phyloP scores from a whole-genome alignment of 139 green algal species.

The Diplosphaera chodatii region DNA sequence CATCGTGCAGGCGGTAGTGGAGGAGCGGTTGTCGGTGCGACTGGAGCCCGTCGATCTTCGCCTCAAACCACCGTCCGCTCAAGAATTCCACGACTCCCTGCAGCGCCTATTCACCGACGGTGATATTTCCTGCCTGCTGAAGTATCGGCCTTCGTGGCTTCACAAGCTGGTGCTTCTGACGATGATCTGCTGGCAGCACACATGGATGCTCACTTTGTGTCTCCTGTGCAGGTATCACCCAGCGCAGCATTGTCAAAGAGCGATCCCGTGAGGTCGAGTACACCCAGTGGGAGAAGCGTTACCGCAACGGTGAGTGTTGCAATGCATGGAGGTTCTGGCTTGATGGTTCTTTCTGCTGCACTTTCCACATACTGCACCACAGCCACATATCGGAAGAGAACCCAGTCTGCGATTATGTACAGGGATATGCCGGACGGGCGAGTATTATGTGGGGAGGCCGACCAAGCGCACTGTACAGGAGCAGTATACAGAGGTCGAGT shows the following conservation, averaged over 20 bases:
- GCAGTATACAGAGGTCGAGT: constrained; percentile 45
- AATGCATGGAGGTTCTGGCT: too few species aligned
- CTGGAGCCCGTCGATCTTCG: constrained; percentile 43
- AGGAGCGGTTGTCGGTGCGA: constrained; percentile 24
- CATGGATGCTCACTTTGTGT: too few species aligned
- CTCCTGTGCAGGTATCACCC: too few species aligned
- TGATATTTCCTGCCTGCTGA: too few species aligned
- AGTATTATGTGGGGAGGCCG: constrained; percentile 39
- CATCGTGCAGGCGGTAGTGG: constrained; percentile 22
- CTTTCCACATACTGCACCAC: too few species aligned
- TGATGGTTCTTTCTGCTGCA: too few species aligned
- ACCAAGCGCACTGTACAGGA: constrained; percentile 40
- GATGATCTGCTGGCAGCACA: too few species aligned
- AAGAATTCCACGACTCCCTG: constrained; percentile 60
- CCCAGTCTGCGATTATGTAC: too few species aligned
- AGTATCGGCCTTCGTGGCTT: too few species aligned
- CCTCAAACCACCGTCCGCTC: constrained; percentile 38
- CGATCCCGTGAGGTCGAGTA: neutral
- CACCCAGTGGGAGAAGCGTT: neutral
- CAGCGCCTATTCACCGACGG: constrained; percentile 48
- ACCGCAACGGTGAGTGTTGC: neutral
- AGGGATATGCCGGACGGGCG: constrained; percentile 23
- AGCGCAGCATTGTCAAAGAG: neutral
- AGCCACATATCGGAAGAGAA: too few species aligned
- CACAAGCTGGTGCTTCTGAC: too few species aligned